Conservation (phyloP, 768 basidiomycete species). For the Boletus eberwhitei region DNA sequence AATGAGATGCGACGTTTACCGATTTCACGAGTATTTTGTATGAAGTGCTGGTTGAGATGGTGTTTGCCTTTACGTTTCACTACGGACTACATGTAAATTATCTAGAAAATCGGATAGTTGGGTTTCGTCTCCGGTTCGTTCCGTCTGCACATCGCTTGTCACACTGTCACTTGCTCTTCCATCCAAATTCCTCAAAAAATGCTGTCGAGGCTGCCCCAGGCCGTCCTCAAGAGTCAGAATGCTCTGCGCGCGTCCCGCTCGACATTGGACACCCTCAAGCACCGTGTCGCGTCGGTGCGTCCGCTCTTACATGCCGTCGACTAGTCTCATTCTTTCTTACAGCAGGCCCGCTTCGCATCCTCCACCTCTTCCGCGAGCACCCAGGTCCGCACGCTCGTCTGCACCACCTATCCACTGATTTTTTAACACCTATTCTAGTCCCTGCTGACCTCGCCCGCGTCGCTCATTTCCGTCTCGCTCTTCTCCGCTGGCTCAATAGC, state of each 20-base stretch:
- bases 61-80: conserved; percentile 1
- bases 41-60: conserved; percentile 10
- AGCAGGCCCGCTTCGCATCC: conserved; percentile 71
- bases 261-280: conserved; percentile 37
- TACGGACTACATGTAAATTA: conserved; percentile 29
- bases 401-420: background rate
- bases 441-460: conserved; percentile 64
- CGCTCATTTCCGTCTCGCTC: conserved; percentile 71
- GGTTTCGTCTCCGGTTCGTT: conserved; percentile 45
- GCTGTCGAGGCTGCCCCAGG: conserved; percentile 78
- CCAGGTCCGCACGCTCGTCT: conserved; percentile 50
- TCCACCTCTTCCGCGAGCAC: conserved; percentile 55
- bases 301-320: conserved; percentile 3
- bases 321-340: conserved; percentile 11
- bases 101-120: conserved; percentile 17
- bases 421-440: conserved; percentile 40
- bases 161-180: conserved; percentile 36
- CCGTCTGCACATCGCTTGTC: conserved; percentile 43
- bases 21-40: conserved; percentile 19
- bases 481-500: conserved; percentile 86
- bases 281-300: conserved; percentile 52
- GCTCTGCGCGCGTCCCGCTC: conserved; percentile 46
- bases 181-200: conserved; percentile 63
- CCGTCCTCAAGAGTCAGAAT: conserved; percentile 60
- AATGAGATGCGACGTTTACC: conserved; percentile 7